Evolutionary conservation across 2,329 filamentous ascomycete genomes (phyloP).

Genomic region (Trichoderma sp.): DNA sequence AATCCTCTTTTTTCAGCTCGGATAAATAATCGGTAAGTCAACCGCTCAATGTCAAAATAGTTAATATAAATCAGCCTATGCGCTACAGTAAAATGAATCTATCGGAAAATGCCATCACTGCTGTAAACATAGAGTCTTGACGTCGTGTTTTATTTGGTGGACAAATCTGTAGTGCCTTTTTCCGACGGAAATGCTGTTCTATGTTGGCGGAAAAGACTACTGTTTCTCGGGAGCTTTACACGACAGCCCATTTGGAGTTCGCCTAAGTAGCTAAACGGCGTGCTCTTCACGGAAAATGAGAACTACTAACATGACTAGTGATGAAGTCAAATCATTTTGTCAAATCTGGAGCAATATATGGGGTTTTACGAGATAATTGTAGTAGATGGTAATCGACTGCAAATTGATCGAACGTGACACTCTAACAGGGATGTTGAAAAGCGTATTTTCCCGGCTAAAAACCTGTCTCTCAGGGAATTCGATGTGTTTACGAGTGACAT

Average conservation of each 20-base stretch:
- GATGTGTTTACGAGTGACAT: background rate
- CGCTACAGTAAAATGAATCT: background rate
- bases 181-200: slow-evolving; percentile 18
- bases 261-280: background rate
- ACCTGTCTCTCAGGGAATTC: background rate
- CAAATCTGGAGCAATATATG: background rate
- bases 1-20: background rate
- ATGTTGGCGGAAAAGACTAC: slow-evolving; percentile 9
- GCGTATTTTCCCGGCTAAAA: background rate
- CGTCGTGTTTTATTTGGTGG: background rate
- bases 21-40: background rate
- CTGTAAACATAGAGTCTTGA: background rate
- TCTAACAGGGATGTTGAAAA: background rate
- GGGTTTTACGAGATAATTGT: background rate
- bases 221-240: background rate
- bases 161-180: background rate
- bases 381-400: background rate
- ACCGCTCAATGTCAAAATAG: background rate
- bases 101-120: background rate
- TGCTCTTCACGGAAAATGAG: background rate
- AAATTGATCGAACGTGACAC: background rate
- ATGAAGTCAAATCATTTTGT: background rate
- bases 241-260: background rate
- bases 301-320: background rate
- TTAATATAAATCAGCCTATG: background rate